These are phyloP conservation scores for Priceomyces medius DNA, from an alignment of 805 yeast species.

Conservation along the genomic window DNA sequence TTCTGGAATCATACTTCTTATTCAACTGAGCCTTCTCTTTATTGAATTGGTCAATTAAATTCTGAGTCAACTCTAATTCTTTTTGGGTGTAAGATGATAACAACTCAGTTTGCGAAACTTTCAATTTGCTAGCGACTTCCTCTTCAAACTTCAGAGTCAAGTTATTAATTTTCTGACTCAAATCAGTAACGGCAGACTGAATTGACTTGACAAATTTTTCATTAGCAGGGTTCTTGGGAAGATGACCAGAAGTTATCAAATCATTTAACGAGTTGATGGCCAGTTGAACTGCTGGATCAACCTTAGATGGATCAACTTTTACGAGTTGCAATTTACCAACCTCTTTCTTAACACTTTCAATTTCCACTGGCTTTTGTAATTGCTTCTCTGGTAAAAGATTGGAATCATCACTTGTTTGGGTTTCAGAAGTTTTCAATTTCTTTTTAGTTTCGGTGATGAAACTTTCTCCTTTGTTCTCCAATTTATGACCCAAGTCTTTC, in stretches of 20 bases:
- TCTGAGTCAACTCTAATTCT: conserved; percentile 57
- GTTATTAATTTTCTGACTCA: conserved; percentile 30
- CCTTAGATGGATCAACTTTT: conserved; percentile 21
- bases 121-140: conserved; percentile 35
- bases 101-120: conserved; percentile 38
- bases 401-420: conserved; percentile 7
- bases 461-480: conserved; percentile 33
- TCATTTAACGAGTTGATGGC: conserved; percentile 41
- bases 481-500: conserved; percentile 30
- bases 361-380: conserved; percentile 40
- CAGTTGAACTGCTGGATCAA: conserved; percentile 33
- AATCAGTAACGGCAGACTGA: conserved; percentile 30
- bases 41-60: conserved; percentile 60
- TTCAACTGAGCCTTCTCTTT: conserved; percentile 61
- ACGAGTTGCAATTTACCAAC: conserved; percentile 34
- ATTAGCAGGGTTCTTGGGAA: conserved; percentile 23
- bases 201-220: conserved; percentile 30
- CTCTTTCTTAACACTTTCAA: conserved; percentile 31
- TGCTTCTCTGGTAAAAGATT: conserved; percentile 38
- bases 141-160: conserved; percentile 36
- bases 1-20: conserved; percentile 53
- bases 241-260: conserved; percentile 35
- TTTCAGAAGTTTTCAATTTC: conserved; percentile 20
- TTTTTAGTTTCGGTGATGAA: conserved; percentile 37
- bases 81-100: conserved; percentile 41